phyloP scores from a whole-genome alignment of 2,329 filamentous ascomycete species.

The Pseudogymnoascus sp. region DNA sequence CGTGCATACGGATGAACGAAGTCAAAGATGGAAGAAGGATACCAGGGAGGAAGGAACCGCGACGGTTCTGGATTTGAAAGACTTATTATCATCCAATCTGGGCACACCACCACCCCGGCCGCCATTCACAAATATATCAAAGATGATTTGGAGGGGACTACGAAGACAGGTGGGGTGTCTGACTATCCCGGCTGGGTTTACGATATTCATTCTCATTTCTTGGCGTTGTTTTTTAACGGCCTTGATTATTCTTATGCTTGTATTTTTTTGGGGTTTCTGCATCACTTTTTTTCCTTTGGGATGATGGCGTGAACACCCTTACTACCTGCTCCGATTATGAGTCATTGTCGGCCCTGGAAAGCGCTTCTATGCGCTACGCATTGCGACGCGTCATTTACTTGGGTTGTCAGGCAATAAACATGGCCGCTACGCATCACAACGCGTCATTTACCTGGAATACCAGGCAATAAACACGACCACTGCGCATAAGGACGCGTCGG shows the following conservation, averaged over 20 bases:
- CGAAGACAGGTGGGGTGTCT: background rate
- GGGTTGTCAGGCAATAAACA: too few relatives aligned
- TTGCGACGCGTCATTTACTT: too few relatives aligned
- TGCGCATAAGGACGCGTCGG: background rate
- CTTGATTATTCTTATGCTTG: background rate
- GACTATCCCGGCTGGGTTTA: background rate
- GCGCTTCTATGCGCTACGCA: background rate
- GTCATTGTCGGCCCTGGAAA: background rate
- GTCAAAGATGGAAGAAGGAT: background rate
- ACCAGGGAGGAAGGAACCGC: background rate
- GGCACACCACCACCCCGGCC: background rate
- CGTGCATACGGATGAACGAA: background rate
- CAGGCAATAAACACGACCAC: background rate
- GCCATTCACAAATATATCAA: background rate
- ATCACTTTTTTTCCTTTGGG: background rate
- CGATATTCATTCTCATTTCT: background rate
- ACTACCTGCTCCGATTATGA: background rate
- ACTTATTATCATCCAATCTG: background rate
- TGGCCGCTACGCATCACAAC: too few relatives aligned
- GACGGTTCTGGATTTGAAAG: background rate
- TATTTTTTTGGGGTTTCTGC: background rate
- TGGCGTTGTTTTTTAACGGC: background rate
- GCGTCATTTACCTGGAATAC: background rate
- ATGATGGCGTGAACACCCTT: background rate
- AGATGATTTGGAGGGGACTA: background rate